These are phyloP conservation scores for Brassica incana DNA, from an alignment of 345 rosid genomes.

Conservation along the genomic window DNA sequence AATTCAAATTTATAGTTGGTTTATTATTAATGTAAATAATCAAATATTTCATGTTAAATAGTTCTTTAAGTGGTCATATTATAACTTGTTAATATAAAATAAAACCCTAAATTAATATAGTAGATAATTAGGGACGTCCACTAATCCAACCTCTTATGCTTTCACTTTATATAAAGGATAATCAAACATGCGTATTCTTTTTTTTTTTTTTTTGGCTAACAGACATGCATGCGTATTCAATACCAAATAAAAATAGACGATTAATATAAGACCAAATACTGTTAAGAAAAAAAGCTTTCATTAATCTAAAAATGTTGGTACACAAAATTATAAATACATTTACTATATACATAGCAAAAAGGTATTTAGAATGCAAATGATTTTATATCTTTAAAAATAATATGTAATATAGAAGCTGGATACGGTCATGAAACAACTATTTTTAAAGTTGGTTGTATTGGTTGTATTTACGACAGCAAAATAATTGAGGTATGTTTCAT, in stretches of 20 bases:
- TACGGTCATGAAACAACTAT: constrained; percentile 8
- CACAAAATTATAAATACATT: background rate
- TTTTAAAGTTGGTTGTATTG: background rate
- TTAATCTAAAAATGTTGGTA: background rate
- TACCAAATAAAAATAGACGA: background rate
- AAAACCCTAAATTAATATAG: no score
- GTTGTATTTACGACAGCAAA: background rate
- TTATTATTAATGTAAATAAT: no score
- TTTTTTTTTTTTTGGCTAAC: no score
- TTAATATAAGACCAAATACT: no score
- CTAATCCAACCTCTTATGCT: background rate
- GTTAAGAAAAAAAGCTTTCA: no score
- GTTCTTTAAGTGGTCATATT: no score
- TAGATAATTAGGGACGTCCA: background rate
- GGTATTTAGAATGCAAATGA: background rate
- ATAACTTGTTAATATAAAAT: no score
- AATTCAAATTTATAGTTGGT: no score
- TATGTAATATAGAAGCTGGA: background rate
- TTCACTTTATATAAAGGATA: background rate
- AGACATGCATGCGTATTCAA: background rate
- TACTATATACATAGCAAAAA: background rate
- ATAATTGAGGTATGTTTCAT: constrained; percentile 10
- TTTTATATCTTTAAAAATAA: background rate
- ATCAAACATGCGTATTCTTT: background rate
- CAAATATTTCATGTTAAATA: no score